These are phyloP conservation scores for Diophrys sp. DNA, from an alignment of 73 alveolate genomes.

Conservation along the genomic window DNA sequence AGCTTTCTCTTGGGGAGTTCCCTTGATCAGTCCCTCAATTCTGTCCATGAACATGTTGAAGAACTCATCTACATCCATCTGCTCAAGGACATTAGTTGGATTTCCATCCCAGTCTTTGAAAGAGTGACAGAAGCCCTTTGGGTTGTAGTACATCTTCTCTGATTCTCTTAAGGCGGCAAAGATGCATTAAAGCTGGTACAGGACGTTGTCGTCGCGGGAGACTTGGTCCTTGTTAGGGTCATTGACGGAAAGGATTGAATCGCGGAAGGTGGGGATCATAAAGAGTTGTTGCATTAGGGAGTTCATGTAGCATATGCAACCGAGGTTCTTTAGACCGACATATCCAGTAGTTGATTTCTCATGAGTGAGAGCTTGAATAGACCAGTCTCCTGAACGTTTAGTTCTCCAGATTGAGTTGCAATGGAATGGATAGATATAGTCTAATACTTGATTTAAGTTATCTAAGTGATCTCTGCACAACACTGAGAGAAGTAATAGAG, in stretches of 20 bases:
- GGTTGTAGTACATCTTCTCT: conserved; percentile 75
- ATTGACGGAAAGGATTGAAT: conserved; percentile 38
- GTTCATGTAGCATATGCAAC: conserved; percentile 91
- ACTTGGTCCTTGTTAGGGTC: conserved; percentile 29
- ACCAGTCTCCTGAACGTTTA: conserved; percentile 46
- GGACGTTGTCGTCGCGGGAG: conserved; percentile 59
- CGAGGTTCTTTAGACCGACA: conserved; percentile 82
- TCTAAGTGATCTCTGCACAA: conserved; percentile 42
- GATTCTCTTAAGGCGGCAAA: conserved; percentile 67
- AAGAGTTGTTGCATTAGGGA: conserved; percentile 76
- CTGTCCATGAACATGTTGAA: conserved; percentile 87
- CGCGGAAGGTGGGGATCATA: conserved; percentile 78
- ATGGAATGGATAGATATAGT: conserved; percentile 30
- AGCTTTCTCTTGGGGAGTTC: conserved; percentile 40
- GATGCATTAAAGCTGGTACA: conserved; percentile 60
- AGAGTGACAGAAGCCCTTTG: conserved; percentile 87
- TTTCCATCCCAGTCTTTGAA: conserved; percentile 88
- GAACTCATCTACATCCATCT: conserved; percentile 97
- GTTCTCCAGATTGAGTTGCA: conserved; percentile 49
- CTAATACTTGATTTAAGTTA: conserved; percentile 19
- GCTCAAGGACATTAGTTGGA: conserved; percentile 77
- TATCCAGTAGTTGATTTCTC: conserved; percentile 59
- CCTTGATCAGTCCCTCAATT: conserved; percentile 76
- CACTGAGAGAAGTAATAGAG: conserved; percentile 17
- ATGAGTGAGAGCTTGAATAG: conserved; percentile 22